These are phyloP conservation scores for Penicillium sp. DNA, from an alignment of 2,329 filamentous ascomycete genomes.

Conservation along the genomic window DNA sequence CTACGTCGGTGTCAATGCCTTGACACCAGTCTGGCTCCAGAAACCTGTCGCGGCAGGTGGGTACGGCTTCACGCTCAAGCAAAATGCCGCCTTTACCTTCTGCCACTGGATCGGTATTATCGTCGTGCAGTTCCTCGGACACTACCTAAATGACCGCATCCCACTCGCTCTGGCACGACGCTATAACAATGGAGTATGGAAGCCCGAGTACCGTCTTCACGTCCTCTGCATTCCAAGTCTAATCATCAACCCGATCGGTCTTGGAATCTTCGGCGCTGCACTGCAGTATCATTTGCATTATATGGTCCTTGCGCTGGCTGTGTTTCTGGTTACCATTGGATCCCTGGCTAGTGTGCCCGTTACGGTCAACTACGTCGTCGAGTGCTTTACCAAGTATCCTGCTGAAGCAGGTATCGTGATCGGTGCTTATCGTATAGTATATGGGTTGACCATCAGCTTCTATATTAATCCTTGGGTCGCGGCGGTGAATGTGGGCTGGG, in stretches of 20 bases:
- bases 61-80: slow-evolving; percentile 42
- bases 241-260: slow-evolving; percentile 28
- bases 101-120: slow-evolving; percentile 42
- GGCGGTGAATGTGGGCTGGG: slow-evolving; percentile 37
- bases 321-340: slow-evolving; percentile 41
- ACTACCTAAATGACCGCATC: slow-evolving; percentile 39
- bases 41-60: slow-evolving; percentile 35
- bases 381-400: slow-evolving; percentile 36
- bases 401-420: slow-evolving; percentile 34
- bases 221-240: slow-evolving; percentile 27
- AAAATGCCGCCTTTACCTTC: slow-evolving; percentile 42
- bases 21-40: slow-evolving; percentile 41
- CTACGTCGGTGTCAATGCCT: slow-evolving; percentile 32
- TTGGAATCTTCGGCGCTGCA: slow-evolving; percentile 37
- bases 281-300: slow-evolving; percentile 43
- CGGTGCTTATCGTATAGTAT: slow-evolving; percentile 31
- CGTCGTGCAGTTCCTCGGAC: slow-evolving; percentile 35
- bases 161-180: slow-evolving; percentile 33
- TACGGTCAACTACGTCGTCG: slow-evolving; percentile 26
- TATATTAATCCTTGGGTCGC: slow-evolving; percentile 40
- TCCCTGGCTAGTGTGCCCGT: slow-evolving; percentile 27
- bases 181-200: slow-evolving; percentile 30
- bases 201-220: slow-evolving; percentile 34
- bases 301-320: slow-evolving; percentile 38
- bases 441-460: slow-evolving; percentile 40